These are phyloP conservation scores for Protomyces lactucae-debilis DNA, from an alignment of 1,139 yeast species.

Conservation along the genomic window DNA sequence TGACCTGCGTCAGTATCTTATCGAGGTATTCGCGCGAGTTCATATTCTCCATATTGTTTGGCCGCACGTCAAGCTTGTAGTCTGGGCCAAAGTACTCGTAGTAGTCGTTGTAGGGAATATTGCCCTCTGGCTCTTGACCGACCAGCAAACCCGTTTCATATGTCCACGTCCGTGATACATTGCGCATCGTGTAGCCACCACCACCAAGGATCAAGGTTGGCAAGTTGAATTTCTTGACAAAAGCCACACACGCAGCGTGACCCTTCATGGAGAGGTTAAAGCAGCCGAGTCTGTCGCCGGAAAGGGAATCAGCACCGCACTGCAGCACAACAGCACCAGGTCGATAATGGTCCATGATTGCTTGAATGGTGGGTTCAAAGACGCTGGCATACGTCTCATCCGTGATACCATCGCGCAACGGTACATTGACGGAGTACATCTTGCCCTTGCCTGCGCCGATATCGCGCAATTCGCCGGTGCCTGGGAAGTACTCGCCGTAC, in stretches of 20 bases:
- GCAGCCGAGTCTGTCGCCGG: constrained; percentile 88
- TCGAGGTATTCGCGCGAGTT: constrained; percentile 89
- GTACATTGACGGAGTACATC: constrained; percentile 80
- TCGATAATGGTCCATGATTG: constrained; percentile 87
- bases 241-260: constrained; percentile 92
- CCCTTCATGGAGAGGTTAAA: constrained; percentile 88
- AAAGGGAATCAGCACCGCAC: constrained; percentile 85
- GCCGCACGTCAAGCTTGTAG: constrained; percentile 84
- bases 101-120: constrained; percentile 91
- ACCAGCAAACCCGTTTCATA: constrained; percentile 86
- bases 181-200: constrained; percentile 97
- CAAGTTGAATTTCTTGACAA: constrained; percentile 75
- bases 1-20: constrained; percentile 72
- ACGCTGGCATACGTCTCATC: constrained; percentile 80
- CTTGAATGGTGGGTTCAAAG: constrained; percentile 77
- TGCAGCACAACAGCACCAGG: constrained; percentile 89
- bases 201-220: constrained; percentile 95
- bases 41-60: constrained; percentile 94
- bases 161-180: constrained; percentile 95
- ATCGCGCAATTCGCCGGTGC: constrained; percentile 87
- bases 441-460: constrained; percentile 87
- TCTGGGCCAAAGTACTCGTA: constrained; percentile 97
- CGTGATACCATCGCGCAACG: constrained; percentile 87
- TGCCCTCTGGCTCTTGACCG: constrained; percentile 69
- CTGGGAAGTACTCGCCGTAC: constrained; percentile 95